Base-by-base conservation (phyloP, 2,329 filamentous ascomycete species). In the Colletotrichum navitas region DNA sequence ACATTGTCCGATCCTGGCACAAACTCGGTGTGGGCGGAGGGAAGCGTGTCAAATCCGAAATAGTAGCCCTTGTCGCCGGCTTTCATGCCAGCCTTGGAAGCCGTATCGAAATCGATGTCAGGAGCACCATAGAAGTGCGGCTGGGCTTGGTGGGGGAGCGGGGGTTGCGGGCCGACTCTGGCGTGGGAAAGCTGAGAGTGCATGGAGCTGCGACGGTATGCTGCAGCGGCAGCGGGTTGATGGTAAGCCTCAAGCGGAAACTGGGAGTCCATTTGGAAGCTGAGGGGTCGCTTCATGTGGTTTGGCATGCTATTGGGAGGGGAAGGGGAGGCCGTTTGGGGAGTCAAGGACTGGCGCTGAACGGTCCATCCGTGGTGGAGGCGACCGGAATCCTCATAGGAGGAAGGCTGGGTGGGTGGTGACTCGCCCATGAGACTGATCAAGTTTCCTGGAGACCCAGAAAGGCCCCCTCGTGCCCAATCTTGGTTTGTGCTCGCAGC, bases 31-130 rank as follows among this genome's bases (percentile, higher is more conserved):
- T 82, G 79, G 8, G 77, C 76, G 51, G 81, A 79, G 1, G 87
- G 86, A 54, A 97, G 84, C 2, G 86, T 90, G 79, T 97, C 95
- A 76, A 97, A 94, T 7, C 92, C 91, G 78, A 94, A 96, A 79
- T 92, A 93, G 75, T 93, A 94, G 10, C 93, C 93, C 55, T 88
- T 88, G 47, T 91, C 89, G 3, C 91, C 91, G 2, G 91, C 87
- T 74, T 87, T 87, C 77, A 91, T 83, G 12, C 87, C 88, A 24
- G 86, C 82, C 54, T 83, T 84, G 21, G 83, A 81, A 65, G 86
- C 83, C 59, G 91, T 84, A 74, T 94, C 91, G 36, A 94, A 84
- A 75, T 95, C 92, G 41, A 95, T 85, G 74, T 95, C 92, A 0
- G 93, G 92, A 0, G 90, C 87, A 55, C 91, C 88, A 78, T 94